These are phyloP conservation scores for Ambrosia hybrid DNA, from an alignment of 140 eudicot genomes.

Conservation along the genomic window DNA sequence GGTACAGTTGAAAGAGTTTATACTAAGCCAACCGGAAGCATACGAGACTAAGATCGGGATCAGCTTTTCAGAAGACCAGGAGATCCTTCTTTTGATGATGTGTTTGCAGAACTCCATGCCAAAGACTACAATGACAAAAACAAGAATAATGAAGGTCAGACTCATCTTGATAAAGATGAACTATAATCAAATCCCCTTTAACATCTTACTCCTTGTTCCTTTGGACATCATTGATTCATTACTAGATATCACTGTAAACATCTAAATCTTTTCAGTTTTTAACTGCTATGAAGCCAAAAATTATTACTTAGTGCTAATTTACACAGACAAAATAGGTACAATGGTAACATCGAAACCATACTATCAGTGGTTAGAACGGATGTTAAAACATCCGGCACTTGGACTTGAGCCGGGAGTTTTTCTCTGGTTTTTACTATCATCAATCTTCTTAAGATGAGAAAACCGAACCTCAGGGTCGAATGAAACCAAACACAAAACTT, in stretches of 20 bases:
- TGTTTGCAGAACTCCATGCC: constrained; percentile 49
- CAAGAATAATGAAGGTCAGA: constrained; percentile 24
- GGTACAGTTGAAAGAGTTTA: constrained; percentile 67
- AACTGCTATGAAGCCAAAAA: neutral
- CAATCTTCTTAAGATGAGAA: too few relatives aligned
- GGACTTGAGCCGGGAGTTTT: too few relatives aligned
- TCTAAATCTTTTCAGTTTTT: constrained; percentile 16
- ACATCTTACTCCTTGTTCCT: too few relatives aligned
- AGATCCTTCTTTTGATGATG: constrained; percentile 78
- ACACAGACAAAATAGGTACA: neutral
- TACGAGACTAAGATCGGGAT: constrained; percentile 93
- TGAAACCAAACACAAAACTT: too few relatives aligned
- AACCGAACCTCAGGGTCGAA: too few relatives aligned
- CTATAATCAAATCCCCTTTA: constrained; percentile 27
- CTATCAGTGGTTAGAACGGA: too few relatives aligned
- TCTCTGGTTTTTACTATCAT: too few relatives aligned
- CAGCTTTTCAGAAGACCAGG: constrained; percentile 72
- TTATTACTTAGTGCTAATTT: neutral
- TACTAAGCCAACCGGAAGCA: constrained; percentile 81
- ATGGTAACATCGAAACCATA: neutral
- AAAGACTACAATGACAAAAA: constrained; percentile 26
- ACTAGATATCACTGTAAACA: constrained; percentile 21
- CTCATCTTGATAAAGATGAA: constrained; percentile 44
- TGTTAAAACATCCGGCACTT: too few relatives aligned
- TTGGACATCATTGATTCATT: constrained; percentile 17